Evolutionary conservation across 179 eudicot species (phyloP), one percentile per base, ranked within the genome.

Genomic region (Amaranthus tricolor): DNA sequence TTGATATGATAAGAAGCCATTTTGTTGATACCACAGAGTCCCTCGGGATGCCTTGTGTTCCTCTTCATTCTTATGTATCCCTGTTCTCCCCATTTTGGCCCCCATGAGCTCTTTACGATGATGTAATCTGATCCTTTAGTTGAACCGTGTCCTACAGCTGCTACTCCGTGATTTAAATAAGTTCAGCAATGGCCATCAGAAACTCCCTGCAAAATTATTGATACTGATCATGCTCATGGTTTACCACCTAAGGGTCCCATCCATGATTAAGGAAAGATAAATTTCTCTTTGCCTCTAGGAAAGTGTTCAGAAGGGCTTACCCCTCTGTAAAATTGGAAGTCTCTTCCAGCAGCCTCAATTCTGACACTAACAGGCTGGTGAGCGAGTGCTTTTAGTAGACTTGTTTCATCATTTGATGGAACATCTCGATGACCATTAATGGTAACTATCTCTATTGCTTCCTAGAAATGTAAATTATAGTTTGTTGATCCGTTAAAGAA

Each of bases 261-360:
- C 9, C 15, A 60, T 6, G 31, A 19, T 17, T 11, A 19, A 48
- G 55, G 47, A 61, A 51, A 62, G 69, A 51, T 51, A 14, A 62
- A 13, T 20, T 56, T 20, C 44, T 43, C 3, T 54, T 14, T 73
- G n/a, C 69, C n/a, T 5, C 15, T 9, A 55, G 50, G 64, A 63
- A 64, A 49, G 2, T 21, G 64, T 44, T 67, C 58, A 71, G 9
- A 54, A 13, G 19, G 47, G 56, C 82, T 77, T 87, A 89, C 98
- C 87, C 96, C 98, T 9, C 87, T 89, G 80, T 93, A 91, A 74
- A 93, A 91, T 73, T 93, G 98, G 78, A 93, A 93, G 82, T 93
- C 97, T 83, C 91, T 88, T 1, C 89, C 88, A 49, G 98, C 90
- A 59, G 97, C 98, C 61, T 89, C 88, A 67, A 91, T 93, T 69